Evolutionary conservation across 257 asterid species (phyloP).

Genomic region (Eucommia ulmoides): DNA sequence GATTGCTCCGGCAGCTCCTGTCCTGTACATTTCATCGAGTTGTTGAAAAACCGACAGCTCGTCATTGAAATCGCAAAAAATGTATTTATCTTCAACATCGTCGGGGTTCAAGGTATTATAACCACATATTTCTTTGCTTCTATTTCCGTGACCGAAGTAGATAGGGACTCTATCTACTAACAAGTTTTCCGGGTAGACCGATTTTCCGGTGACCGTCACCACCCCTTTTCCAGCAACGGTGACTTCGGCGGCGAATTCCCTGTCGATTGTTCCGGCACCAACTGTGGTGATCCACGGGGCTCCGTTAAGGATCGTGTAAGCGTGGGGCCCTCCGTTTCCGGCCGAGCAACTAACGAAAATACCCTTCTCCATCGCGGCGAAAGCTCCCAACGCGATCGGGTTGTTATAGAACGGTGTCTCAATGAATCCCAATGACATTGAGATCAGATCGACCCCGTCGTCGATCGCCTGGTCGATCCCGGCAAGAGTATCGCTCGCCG

Average conservation of each 20-base stretch:
- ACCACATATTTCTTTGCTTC: neutral
- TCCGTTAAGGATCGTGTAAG: neutral
- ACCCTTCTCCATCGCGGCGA: neutral
- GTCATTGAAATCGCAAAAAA: neutral
- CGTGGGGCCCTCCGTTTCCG: neutral
- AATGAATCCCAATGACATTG: neutral
- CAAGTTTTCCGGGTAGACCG: neutral
- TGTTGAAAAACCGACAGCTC: neutral
- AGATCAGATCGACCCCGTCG: neutral
- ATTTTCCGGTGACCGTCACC: neutral
- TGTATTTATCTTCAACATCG: neutral
- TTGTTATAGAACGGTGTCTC: neutral
- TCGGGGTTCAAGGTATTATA: neutral
- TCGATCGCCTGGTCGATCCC: constrained; percentile 1
- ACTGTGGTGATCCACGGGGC: neutral
- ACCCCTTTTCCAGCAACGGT: neutral
- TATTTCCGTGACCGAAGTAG: neutral
- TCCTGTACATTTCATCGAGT: neutral
- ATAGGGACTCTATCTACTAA: neutral
- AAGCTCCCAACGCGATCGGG: neutral
- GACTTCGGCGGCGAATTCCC: neutral
- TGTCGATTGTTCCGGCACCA: neutral
- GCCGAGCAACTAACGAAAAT: neutral
- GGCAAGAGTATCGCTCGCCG: neutral
- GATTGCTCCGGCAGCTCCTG: neutral